Base-by-base conservation (phyloP, 2,329 filamentous ascomycete species). In the Fusarium ambrosium region DNA sequence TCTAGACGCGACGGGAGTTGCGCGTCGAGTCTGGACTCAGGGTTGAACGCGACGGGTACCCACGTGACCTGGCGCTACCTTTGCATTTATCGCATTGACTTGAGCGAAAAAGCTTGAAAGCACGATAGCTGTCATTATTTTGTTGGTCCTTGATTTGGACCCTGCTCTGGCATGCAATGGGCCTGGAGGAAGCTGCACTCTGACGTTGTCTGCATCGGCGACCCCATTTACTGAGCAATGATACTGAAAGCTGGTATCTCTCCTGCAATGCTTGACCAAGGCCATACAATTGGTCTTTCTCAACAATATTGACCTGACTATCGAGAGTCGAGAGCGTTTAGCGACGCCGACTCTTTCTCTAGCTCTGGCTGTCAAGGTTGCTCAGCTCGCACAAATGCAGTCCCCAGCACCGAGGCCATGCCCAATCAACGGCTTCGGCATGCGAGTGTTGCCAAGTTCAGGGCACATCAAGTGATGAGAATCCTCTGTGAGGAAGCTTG, bases 11-110 rank as follows among this genome's bases (percentile, higher is more conserved):
- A 58, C 29, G 8, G 20, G 10, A 64, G 34, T 24, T 32, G 37
- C 70, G 60, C 61, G 68, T 71, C 43, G 41, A 61, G 53, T 14
- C 14, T 14, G 27, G 45, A 36, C 16, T 51, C 29, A 48, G 22
- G 14, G 48, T 11, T 34, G n/a, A 41, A 68, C 58, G 36, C 62
- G 66, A 72, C 72, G 62, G 75, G 72, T 70, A 36, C 43, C 53
- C 75, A 77, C 75, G 75, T 77, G 75, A 77, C 34, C 18, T 11
- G n/a, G 20, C n/a, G 14, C 5, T 18, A 13, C 8, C 14, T 27
- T 29, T 24, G 37, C 29, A 45, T 56, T 55, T 22, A 20, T 36
- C 29, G n/a, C n/a, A 29, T 61, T 18, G 24, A 29, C 24, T 10
- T 9, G 22, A 48, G 22, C 43, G 43, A 48, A 48, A 48, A 48